Percentiles rank a stretch among this genome's conserved stretches.
Conservation (phyloP, 345 rosid species). For the Moricandia moricandioides region DNA sequence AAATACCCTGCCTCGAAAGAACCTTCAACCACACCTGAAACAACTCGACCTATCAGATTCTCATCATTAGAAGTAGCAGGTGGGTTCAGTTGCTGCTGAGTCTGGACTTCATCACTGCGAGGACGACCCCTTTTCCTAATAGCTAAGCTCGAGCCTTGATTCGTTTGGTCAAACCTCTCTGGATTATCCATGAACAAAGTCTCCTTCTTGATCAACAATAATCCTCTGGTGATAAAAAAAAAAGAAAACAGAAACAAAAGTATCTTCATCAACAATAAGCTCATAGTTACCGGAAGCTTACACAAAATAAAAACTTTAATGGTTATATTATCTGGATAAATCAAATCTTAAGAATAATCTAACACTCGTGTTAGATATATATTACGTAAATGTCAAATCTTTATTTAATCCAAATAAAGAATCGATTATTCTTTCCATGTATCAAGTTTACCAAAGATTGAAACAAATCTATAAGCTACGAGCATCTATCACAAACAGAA, state of each 20-base stretch:
- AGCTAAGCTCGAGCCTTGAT: slow-evolving; percentile 37
- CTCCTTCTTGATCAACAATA: slow-evolving; percentile 14
- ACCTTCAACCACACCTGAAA: slow-evolving; percentile 73
- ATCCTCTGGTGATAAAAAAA: not conserved
- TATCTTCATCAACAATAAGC: too few relatives aligned
- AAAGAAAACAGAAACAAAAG: not conserved
- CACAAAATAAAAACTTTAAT: too few relatives aligned
- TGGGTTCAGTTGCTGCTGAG: slow-evolving; percentile 29
- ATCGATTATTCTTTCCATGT: not conserved
- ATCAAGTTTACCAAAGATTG: too few relatives aligned
- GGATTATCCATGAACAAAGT: not conserved
- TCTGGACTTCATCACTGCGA: slow-evolving; percentile 45
- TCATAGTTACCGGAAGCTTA: too few relatives aligned
- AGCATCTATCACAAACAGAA: not conserved
- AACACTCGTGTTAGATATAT: too few relatives aligned
- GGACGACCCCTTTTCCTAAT: slow-evolving; percentile 62
- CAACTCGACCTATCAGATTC: slow-evolving; percentile 55
- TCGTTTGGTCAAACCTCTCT: slow-evolving; percentile 38
- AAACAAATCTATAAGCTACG: too few relatives aligned
- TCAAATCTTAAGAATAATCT: too few relatives aligned
- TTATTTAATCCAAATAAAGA: too few relatives aligned
- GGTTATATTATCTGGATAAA: too few relatives aligned
- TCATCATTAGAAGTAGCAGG: slow-evolving; percentile 22
- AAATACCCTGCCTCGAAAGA: slow-evolving; percentile 74
- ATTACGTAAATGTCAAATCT: not conserved